Base-by-base conservation (phyloP, 2,329 filamentous ascomycete species). In the Aspergillus carbonarius region DNA sequence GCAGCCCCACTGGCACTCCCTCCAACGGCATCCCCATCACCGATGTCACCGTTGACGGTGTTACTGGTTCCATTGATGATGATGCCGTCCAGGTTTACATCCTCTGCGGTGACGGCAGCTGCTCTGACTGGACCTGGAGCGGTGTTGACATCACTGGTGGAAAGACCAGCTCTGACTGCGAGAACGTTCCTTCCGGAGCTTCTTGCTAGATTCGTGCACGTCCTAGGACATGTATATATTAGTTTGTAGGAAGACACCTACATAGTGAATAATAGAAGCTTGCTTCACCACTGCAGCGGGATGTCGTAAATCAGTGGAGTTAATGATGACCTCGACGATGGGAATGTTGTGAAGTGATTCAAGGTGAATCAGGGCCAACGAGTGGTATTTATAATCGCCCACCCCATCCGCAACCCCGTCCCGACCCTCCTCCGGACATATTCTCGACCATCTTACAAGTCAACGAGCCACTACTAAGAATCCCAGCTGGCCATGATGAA, bases 51-150 rank as follows among this genome's bases (percentile, higher is more conserved):
- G 58, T 79, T 30, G 56, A 70, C 27, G 63, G 70, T 30, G 66
- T 79, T 42, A 74, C 69, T 15, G 78, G 77, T 39, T 66, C 69
- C 8, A 74, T 73, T 5, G 60, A 65, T 35, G 72, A 69, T 34
- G 70, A 68, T 48, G 77, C 71, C 2, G 72, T 70, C 5, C 55
- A 79, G 49, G 68, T 85, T 62, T 83, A 83, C 68, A 82, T 87
- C 59, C 78, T 85, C 12, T 87, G 85, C 64, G 84, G 79, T 18
- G 70, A 69, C 30, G 82, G 80, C 37, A 75, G 76, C 58, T 85
- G 83, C 72, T 78, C 76, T 1, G 74, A 78, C 71, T 87, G 83
- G 81, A 82, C 76, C 27, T 86, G 82, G 81, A 73, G 68, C 13
- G 76, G 72, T 44, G 80, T 83, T 58, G 68, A 63, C 27, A 68